A percentile compares a stretch with the other conserved stretches of the same genome.
Evolutionary conservation across 495 filamentous ascomycete species (phyloP).

Genomic region (Parachaetomium inaequale): DNA sequence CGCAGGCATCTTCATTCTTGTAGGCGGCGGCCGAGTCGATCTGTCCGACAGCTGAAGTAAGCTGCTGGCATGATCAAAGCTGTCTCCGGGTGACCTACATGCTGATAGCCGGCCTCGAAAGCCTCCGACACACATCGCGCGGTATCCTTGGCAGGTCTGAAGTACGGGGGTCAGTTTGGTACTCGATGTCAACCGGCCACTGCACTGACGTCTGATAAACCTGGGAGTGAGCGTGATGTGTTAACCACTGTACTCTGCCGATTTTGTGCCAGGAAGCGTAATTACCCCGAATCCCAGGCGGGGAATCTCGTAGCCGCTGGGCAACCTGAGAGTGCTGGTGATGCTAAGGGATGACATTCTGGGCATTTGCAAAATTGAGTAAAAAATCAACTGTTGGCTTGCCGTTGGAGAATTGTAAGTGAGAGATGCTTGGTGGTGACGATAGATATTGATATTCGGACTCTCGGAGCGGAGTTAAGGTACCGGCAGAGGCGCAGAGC

Average conservation of each 20-base stretch:
- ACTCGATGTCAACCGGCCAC: too few relatives aligned
- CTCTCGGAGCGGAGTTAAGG: too few relatives aligned
- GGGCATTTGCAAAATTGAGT: background rate
- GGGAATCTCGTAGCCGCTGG: constrained; percentile 76
- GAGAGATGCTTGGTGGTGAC: too few relatives aligned
- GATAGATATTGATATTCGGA: too few relatives aligned
- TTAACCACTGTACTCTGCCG: background rate
- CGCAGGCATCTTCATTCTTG: constrained; percentile 64
- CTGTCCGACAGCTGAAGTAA: constrained; percentile 28
- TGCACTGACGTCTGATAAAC: constrained; percentile 67
- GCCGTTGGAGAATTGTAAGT: too few relatives aligned
- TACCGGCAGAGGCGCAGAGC: too few relatives aligned
- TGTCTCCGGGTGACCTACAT: constrained; percentile 40
- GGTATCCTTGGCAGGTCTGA: constrained; percentile 34
- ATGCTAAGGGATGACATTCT: constrained; percentile 58
- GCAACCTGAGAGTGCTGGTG: constrained; percentile 63
- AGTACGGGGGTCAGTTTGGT: background rate
- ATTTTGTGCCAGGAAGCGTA: background rate
- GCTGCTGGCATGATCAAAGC: background rate
- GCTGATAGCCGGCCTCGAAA: constrained; percentile 67
- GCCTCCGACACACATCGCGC: constrained; percentile 58
- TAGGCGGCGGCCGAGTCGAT: constrained; percentile 72
- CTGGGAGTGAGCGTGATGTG: constrained; percentile 33
- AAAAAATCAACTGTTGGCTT: too few relatives aligned
- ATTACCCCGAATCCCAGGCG: constrained; percentile 66